phyloP scores from a whole-genome alignment of 1,284 basidiomycete species.

The Ceratobasidium sp. region DNA sequence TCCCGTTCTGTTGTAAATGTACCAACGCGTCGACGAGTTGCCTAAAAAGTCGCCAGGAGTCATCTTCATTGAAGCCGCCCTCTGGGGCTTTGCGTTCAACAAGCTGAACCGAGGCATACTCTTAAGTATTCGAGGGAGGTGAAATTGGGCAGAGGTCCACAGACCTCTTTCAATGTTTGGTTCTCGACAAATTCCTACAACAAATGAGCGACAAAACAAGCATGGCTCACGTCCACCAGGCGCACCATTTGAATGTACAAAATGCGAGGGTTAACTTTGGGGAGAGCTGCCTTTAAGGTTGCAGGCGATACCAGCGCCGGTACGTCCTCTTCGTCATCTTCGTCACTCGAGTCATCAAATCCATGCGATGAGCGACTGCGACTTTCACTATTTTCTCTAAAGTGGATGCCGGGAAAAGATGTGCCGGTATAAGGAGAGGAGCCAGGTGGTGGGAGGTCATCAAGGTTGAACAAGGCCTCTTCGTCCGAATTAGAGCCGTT shows the following conservation, averaged over 20 bases:
- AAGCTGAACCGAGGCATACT: neutral
- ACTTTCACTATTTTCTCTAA: constrained; percentile 64
- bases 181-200: constrained; percentile 88
- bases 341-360: constrained; percentile 61
- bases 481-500: constrained; percentile 59
- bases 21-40: constrained; percentile 94
- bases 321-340: constrained; percentile 47
- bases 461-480: constrained; percentile 52
- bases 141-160: constrained; percentile 46
- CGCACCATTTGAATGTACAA: constrained; percentile 92
- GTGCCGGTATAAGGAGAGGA: constrained; percentile 56
- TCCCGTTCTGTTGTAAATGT: constrained; percentile 89
- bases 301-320: constrained; percentile 36
- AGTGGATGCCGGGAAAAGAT: constrained; percentile 86
- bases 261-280: constrained; percentile 63
- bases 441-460: constrained; percentile 39
- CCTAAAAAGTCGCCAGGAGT: constrained; percentile 90
- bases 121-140: neutral
- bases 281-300: constrained; percentile 22
- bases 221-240: neutral
- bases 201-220: constrained; percentile 9
- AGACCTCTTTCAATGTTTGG: constrained; percentile 83
- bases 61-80: constrained; percentile 83
- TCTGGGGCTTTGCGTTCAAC: constrained; percentile 63
- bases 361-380: constrained; percentile 53